These are phyloP conservation scores for Astrothelium macrocarpum DNA, from an alignment of 495 filamentous ascomycete genomes.

Conservation along the genomic window DNA sequence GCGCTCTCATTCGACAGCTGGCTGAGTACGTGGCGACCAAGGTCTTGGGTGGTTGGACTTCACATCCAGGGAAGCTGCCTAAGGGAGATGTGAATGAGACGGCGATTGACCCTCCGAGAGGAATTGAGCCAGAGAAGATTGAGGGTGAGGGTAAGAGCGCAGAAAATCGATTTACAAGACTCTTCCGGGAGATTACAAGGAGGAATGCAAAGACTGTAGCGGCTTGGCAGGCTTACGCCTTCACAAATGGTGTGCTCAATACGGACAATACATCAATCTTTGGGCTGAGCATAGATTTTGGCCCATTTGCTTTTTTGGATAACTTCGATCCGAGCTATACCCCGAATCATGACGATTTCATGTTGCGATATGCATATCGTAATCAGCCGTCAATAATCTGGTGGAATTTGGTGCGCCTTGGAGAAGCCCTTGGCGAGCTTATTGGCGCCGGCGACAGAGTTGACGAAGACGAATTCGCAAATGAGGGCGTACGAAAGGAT, in stretches of 20 bases:
- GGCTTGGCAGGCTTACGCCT: conserved; percentile 92
- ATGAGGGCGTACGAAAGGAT: conserved; percentile 59
- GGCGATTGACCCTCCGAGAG: conserved; percentile 37
- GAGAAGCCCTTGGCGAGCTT: conserved; percentile 82
- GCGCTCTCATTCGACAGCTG: conserved; percentile 58
- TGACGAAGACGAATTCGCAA: conserved; percentile 59
- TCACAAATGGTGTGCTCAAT: conserved; percentile 95
- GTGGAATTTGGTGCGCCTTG: conserved; percentile 95
- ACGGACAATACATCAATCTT: conserved; percentile 93
- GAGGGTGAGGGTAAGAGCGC: conserved; percentile 53
- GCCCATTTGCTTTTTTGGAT: conserved; percentile 93
- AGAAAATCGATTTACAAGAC: conserved; percentile 75
- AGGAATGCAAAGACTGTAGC: conserved; percentile 85
- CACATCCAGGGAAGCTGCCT: conserved; percentile 52
- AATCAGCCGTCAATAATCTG: conserved; percentile 95
- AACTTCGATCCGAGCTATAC: conserved; percentile 92
- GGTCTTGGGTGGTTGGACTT: conserved; percentile 76
- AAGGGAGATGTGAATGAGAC: conserved; percentile 25
- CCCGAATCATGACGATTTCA: conserved; percentile 89
- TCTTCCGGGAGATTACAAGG: conserved; percentile 80
- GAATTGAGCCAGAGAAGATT: conserved; percentile 44
- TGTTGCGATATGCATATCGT: conserved; percentile 77
- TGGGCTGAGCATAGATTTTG: conserved; percentile 84
- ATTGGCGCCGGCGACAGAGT: conserved; percentile 60
- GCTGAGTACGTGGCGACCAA: conserved; percentile 77